Evolutionary conservation across 306 rosid genomes (phyloP).

Genomic region (Begonia fuchsioides): DNA sequence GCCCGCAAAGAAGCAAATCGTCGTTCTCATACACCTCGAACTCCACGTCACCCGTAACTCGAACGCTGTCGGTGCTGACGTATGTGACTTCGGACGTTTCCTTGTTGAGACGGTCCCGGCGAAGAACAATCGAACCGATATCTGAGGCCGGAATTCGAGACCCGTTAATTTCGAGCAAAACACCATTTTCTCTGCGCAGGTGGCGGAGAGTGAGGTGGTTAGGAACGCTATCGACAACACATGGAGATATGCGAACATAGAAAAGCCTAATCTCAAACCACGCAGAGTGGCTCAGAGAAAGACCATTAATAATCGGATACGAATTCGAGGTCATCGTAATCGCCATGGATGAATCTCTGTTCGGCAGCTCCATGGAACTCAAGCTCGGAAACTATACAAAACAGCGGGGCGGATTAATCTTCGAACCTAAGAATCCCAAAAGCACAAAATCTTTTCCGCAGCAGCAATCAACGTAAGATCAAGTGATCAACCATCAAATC

Average conservation of each 20-base stretch:
- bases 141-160: constrained; percentile 29
- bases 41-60: constrained; percentile 48
- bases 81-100: constrained; percentile 71
- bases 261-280: constrained; percentile 54
- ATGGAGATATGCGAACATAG: constrained; percentile 56
- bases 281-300: constrained; percentile 29
- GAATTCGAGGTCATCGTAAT: constrained; percentile 30
- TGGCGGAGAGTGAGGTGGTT: constrained; percentile 42
- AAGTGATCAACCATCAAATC: neutral
- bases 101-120: constrained; percentile 52
- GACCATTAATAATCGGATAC: constrained; percentile 18
- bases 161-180: constrained; percentile 49
- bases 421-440: neutral
- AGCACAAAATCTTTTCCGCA: neutral
- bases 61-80: constrained; percentile 69
- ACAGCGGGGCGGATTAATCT: neutral
- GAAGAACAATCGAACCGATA: constrained; percentile 33
- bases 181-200: constrained; percentile 47
- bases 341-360: constrained; percentile 20
- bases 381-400: neutral
- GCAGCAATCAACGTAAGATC: too few species aligned
- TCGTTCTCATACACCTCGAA: constrained; percentile 75
- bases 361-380: constrained; percentile 33
- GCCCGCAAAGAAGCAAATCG: constrained; percentile 58
- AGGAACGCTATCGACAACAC: constrained; percentile 42